Percentiles rank a stretch among this genome's conserved stretches.
Evolutionary conservation across 2,329 filamentous ascomycete species (phyloP).

Genomic region (Exophiala sp.): DNA sequence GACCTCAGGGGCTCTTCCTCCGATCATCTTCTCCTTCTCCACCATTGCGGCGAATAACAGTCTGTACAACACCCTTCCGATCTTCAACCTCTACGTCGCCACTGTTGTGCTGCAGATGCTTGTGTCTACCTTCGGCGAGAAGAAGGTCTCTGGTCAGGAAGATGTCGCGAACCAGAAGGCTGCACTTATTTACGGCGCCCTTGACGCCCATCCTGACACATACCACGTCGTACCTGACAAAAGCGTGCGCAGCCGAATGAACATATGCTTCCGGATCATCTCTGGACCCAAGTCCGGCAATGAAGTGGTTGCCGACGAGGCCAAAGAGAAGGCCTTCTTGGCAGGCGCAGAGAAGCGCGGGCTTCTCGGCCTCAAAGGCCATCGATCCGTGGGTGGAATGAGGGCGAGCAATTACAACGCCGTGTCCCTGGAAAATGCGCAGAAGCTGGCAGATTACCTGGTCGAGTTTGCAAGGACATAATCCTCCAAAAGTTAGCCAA

Average conservation of each 20-base stretch:
- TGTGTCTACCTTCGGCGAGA: constrained; percentile 55
- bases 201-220: constrained; percentile 62
- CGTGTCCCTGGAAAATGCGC: constrained; percentile 50
- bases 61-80: constrained; percentile 90
- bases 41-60: constrained; percentile 88
- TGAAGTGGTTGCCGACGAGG: constrained; percentile 32
- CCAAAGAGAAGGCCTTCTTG: constrained; percentile 72
- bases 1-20: constrained; percentile 51
- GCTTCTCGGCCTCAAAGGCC: constrained; percentile 78
- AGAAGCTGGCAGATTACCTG: constrained; percentile 41
- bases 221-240: constrained; percentile 75
- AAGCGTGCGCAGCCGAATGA: constrained; percentile 76
- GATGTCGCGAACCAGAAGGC: constrained; percentile 69
- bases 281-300: constrained; percentile 43
- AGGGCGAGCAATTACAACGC: constrained; percentile 87
- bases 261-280: constrained; percentile 82
- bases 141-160: constrained; percentile 71
- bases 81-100: constrained; percentile 88
- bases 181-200: constrained; percentile 63
- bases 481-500: background rate
- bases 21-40: constrained; percentile 75
- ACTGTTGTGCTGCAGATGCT: constrained; percentile 81
- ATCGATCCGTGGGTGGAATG: constrained; percentile 80
- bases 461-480: constrained; percentile 43
- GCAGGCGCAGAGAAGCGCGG: constrained; percentile 62